Base-by-base conservation (phyloP, 805 yeast species). In the Metschnikowia borealis region DNA sequence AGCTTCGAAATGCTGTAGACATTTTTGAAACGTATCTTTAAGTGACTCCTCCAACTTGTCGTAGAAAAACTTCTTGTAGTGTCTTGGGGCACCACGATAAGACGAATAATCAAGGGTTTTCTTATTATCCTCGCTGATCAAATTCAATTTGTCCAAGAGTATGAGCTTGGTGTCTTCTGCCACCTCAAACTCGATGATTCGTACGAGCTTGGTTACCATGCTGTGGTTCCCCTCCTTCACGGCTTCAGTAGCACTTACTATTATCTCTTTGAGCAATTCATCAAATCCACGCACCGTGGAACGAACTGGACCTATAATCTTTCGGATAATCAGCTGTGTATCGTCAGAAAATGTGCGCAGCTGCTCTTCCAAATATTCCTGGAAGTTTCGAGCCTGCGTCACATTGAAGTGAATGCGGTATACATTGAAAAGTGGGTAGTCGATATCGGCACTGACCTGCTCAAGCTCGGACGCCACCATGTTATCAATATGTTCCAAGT, bases 141-240 rank as follows among this genome's bases (percentile, higher is more conserved):
- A 57, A 23, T 63, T 60, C 50, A 70, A 61, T 44, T 66, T 66
- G 47, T 58, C 49, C 52, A 48, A 77, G 70, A 68, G 61, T 40
- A 47, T 53, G 44, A 54, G 59, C 57, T 84, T 82, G 53, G 83
- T 65, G 61, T 94, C 99, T 61, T 88, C 89, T 29, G 78, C 73
- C 56, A 86, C 88, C 66, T 94, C 99, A 55, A 72, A 76, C 55
- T 90, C 95, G 39, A 94, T 74, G 15, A 94, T 80, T 56, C 89
- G 87, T 38, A 89, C 83, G 43, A 87, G 64, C 47, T 91, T 81
- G 35, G 84, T 83, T 1, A 88, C 82, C 55, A 90, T 71, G 32
- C 85, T 81, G 32, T 69, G 67, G 62, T 91, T 89, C 0, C 82
- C 86, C 17, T 79, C 82, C 48, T 87, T 83, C 5, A 87, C 75